Conservation (phyloP, 2,329 filamentous ascomycete genomes). For the Dactylellina drechsleri region DNA sequence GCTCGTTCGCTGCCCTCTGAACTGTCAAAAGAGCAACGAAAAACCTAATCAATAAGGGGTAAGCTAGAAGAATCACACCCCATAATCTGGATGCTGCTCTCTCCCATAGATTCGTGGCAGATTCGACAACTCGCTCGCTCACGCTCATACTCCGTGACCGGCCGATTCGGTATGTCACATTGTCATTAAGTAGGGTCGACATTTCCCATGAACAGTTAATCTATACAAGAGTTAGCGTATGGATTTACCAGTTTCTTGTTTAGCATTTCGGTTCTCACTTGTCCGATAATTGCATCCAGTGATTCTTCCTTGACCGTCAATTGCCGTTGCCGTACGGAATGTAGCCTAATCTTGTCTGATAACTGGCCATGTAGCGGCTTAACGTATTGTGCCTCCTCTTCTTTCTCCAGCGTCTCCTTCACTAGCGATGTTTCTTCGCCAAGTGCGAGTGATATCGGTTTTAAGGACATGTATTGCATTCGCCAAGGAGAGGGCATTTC, state of each 20-base stretch:
- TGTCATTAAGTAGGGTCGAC: conserved; percentile 84
- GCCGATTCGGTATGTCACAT: conserved; percentile 82
- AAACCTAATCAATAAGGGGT: conserved; percentile 59
- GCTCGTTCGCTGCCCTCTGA: conserved; percentile 82
- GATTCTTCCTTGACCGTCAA: conserved; percentile 84
- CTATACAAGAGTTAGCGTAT: conserved; percentile 72
- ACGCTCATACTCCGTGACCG: conserved; percentile 87
- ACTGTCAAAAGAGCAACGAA: conserved; percentile 83
- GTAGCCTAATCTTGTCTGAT: conserved; percentile 81
- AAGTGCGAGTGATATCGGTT: conserved; percentile 86
- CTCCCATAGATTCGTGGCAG: conserved; percentile 84
- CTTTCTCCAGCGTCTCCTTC: conserved; percentile 57
- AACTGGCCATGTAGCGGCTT: conserved; percentile 34
- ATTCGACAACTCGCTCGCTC: conserved; percentile 92
- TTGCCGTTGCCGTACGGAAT: conserved; percentile 81
- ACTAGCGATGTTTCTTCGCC: conserved; percentile 72
- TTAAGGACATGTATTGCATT: conserved; percentile 96
- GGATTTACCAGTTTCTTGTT: neutral
- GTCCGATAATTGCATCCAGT: conserved; percentile 72
- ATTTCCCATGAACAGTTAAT: conserved; percentile 97
- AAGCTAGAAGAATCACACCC: conserved; percentile 56
- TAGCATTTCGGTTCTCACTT: conserved; percentile 23
- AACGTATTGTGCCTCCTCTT: conserved; percentile 52
- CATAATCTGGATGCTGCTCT: conserved; percentile 54
- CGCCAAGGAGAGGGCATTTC: conserved; percentile 82